Evolutionary conservation across 73 alveolate genomes (phyloP).

Genomic region (Symbiodinium pilosum): DNA sequence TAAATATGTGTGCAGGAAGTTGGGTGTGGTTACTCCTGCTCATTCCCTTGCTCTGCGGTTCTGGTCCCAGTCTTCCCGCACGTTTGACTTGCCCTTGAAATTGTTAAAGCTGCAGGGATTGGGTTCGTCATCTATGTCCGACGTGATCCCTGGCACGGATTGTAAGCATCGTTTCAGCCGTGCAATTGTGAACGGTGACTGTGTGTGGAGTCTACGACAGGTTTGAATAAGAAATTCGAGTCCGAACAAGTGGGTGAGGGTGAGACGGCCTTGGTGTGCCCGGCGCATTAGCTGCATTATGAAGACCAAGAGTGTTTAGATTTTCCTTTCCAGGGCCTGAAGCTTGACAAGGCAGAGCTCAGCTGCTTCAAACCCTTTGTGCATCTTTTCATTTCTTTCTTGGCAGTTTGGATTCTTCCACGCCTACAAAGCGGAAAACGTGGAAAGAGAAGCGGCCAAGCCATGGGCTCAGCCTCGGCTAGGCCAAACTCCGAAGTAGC

Average conservation of each 20-base stretch:
- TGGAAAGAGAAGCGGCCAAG: slow-evolving; percentile 25
- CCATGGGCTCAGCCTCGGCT: background rate
- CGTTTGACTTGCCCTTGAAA: too few species aligned
- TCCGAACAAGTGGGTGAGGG: background rate
- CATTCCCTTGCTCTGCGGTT: slow-evolving; percentile 18
- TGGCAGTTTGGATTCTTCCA: slow-evolving; percentile 80
- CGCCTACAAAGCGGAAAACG: slow-evolving; percentile 72
- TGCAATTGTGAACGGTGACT: background rate
- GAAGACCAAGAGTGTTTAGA: background rate
- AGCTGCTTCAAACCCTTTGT: background rate
- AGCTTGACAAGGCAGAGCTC: slow-evolving; percentile 31
- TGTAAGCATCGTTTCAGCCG: background rate
- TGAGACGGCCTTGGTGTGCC: background rate
- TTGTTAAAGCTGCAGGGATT: background rate
- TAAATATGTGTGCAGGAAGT: slow-evolving; percentile 14
- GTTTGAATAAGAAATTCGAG: background rate
- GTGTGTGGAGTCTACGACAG: background rate
- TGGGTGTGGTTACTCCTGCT: slow-evolving; percentile 63
- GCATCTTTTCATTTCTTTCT: too few species aligned
- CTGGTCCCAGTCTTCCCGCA: background rate
- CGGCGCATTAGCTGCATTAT: background rate
- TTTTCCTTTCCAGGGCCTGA: slow-evolving; percentile 7
- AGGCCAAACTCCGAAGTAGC: background rate
- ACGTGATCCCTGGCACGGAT: background rate
- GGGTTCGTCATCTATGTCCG: background rate